Percentiles rank a stretch among this genome's conserved stretches.
Evolutionary conservation across 768 basidiomycete genomes (phyloP).

Genomic region (Dacryopinax primogenitus): DNA sequence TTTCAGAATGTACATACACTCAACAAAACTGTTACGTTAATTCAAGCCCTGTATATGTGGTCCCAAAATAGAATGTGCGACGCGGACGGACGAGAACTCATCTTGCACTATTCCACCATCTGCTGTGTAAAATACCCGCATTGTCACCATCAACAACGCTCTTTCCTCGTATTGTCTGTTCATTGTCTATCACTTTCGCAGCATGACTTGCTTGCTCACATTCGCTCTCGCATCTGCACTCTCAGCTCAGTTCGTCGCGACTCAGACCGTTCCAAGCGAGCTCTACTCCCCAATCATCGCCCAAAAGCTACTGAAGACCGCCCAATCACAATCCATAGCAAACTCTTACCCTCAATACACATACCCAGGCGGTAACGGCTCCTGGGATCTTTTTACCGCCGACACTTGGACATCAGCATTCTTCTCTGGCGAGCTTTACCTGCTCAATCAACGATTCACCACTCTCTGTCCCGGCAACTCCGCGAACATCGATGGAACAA

Average conservation of each 20-base stretch:
- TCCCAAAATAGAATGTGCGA: too few relatives aligned
- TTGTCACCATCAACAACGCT: neutral
- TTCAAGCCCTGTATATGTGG: too few relatives aligned
- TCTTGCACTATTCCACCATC: neutral
- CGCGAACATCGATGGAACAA: constrained; percentile 28
- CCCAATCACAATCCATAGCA: constrained; percentile 34
- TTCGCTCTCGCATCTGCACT: neutral
- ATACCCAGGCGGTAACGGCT: constrained; percentile 10
- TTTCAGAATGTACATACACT: neutral
- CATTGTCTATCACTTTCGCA: neutral
- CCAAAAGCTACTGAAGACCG: constrained; percentile 46
- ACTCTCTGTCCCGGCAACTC: constrained; percentile 33
- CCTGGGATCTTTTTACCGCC: constrained; percentile 32
- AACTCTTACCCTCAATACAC: constrained; percentile 51
- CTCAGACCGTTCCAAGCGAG: constrained; percentile 28
- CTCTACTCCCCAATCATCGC: constrained; percentile 49
- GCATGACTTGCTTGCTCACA: neutral
- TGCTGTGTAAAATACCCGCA: neutral
- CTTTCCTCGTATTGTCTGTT: neutral
- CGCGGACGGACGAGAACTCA: too few relatives aligned
- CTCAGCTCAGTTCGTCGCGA: neutral
- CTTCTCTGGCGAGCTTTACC: constrained; percentile 50
- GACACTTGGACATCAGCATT: constrained; percentile 59
- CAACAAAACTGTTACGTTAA: too few relatives aligned
- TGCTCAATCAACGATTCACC: constrained; percentile 39